Conservation (phyloP, 257 asterid genomes). For the Eustoma russellianum region DNA sequence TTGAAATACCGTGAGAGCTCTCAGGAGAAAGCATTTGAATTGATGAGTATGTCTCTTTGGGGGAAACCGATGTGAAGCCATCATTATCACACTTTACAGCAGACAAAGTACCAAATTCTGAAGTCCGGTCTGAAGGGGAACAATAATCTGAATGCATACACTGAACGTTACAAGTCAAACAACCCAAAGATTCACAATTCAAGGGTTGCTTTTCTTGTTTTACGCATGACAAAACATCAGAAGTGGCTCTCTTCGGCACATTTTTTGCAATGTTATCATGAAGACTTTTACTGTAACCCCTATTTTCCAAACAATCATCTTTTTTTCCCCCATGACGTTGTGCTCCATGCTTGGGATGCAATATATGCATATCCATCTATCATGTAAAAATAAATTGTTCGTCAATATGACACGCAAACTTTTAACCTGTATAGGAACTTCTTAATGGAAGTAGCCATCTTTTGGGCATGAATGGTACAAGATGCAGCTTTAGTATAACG, state of each 20-base stretch:
- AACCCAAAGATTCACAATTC: slow-evolving; percentile 30
- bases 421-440: not conserved
- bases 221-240: slow-evolving; percentile 22
- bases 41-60: slow-evolving; percentile 41
- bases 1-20: slow-evolving; percentile 23
- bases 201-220: slow-evolving; percentile 23
- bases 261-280: slow-evolving; percentile 26
- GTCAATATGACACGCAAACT: not conserved
- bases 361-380: slow-evolving; percentile 39
- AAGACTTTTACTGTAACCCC: slow-evolving; percentile 21
- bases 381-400: slow-evolving; percentile 7
- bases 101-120: slow-evolving; percentile 30
- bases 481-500: not conserved
- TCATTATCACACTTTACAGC: slow-evolving; percentile 39
- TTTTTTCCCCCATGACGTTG: slow-evolving; percentile 32
- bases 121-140: slow-evolving; percentile 29
- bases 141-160: slow-evolving; percentile 33
- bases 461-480: not conserved
- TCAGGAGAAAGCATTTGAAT: slow-evolving; percentile 30
- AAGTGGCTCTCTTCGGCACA: slow-evolving; percentile 29
- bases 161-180: slow-evolving; percentile 28
- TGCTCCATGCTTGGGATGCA: slow-evolving; percentile 37
- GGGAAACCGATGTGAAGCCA: slow-evolving; percentile 33
- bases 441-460: not conserved
- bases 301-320: slow-evolving; percentile 25